Conservation (phyloP, 495 filamentous ascomycete species). For the Daldinia loculata region DNA sequence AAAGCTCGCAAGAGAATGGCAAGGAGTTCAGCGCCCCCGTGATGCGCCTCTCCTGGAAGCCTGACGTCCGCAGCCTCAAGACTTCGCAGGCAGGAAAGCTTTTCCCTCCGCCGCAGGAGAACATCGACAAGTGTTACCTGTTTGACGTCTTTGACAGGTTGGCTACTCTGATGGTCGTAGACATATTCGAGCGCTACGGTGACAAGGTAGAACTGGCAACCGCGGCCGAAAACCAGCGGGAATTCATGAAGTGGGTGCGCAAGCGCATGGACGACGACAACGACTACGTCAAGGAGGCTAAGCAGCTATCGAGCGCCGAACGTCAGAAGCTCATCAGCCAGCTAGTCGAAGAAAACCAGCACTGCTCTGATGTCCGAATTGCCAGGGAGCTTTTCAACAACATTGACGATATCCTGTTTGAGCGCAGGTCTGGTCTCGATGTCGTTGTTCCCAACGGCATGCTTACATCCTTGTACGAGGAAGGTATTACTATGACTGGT, state of each 20-base stretch:
- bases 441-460: slow-evolving; percentile 48
- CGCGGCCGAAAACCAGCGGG: neutral
- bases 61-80: slow-evolving; percentile 24
- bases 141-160: neutral
- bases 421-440: slow-evolving; percentile 50
- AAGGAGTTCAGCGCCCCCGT: slow-evolving; percentile 19
- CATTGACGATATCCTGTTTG: slow-evolving; percentile 49
- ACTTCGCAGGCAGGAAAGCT: slow-evolving; percentile 1
- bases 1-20: neutral
- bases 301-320: neutral
- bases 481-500: slow-evolving; percentile 40
- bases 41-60: slow-evolving; percentile 25
- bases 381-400: slow-evolving; percentile 34
- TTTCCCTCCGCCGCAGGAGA: slow-evolving; percentile 23
- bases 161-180: slow-evolving; percentile 1
- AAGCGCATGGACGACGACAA: neutral
- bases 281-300: slow-evolving; percentile 5
- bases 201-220: neutral
- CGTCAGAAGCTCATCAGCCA: neutral
- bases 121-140: slow-evolving; percentile 1
- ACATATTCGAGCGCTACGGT: slow-evolving; percentile 7
- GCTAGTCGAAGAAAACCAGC: neutral
- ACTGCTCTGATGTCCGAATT: slow-evolving; percentile 2
- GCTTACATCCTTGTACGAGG: slow-evolving; percentile 50
- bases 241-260: slow-evolving; percentile 3